These are phyloP conservation scores for Candida silvicultrix DNA, from an alignment of 805 yeast species.

Conservation along the genomic window DNA sequence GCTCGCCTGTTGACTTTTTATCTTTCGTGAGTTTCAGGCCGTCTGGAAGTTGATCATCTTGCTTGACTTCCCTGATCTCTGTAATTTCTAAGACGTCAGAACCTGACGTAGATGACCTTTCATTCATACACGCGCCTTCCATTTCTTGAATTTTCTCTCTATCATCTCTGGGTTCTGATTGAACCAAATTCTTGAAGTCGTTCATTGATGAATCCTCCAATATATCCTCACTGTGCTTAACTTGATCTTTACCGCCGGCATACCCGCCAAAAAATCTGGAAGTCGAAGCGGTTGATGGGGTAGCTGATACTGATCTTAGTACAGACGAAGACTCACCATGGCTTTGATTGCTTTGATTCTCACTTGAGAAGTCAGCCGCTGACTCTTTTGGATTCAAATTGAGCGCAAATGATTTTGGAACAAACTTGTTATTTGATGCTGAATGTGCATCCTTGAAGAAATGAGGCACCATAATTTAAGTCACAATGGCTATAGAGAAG, in stretches of 20 bases:
- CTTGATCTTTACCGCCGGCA: not conserved
- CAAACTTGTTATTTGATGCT: slow-evolving; percentile 15
- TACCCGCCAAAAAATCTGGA: slow-evolving; percentile 5
- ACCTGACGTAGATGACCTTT: not conserved
- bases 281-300: slow-evolving; percentile 7
- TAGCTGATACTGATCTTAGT: slow-evolving; percentile 5
- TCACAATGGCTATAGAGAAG: too few species aligned
- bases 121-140: not conserved
- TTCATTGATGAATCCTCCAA: slow-evolving; percentile 5
- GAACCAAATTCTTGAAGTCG: not conserved
- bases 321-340: not conserved
- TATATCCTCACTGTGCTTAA: not conserved
- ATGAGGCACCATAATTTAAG: slow-evolving; percentile 13
- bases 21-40: not conserved
- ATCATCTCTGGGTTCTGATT: not conserved
- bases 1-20: too few species aligned
- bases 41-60: not conserved
- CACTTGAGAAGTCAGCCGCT: not conserved
- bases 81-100: slow-evolving; percentile 34
- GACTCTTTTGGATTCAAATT: slow-evolving; percentile 6
- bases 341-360: slow-evolving; percentile 1
- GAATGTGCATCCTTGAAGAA: slow-evolving; percentile 20
- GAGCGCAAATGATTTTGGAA: slow-evolving; percentile 16
- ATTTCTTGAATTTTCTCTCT: not conserved
- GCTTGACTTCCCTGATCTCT: slow-evolving; percentile 26